phyloP scores from a whole-genome alignment of 1,284 basidiomycete genomes.

The Rhodotorula glutinis region DNA sequence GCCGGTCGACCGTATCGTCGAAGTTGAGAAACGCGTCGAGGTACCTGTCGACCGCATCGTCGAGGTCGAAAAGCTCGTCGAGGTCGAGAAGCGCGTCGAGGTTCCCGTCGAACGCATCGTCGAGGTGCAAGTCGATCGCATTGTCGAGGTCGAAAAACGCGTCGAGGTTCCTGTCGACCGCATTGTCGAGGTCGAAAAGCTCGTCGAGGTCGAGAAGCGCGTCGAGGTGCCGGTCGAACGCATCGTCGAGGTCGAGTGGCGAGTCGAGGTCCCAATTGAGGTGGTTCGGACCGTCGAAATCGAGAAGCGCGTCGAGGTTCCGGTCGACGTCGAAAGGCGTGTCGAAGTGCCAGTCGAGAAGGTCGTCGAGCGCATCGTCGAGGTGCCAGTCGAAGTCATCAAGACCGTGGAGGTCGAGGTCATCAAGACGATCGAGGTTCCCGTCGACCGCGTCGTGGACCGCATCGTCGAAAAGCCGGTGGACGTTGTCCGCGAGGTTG shows the following conservation, averaged over 20 bases:
- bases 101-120: neutral
- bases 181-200: neutral
- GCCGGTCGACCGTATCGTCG: conserved; percentile 22
- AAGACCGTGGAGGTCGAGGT: conserved; percentile 8
- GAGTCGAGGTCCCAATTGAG: conserved; percentile 9
- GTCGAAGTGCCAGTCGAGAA: conserved; percentile 3
- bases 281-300: conserved; percentile 21
- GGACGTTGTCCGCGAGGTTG: conserved; percentile 6
- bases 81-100: conserved; percentile 26
- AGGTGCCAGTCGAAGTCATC: conserved; percentile 53
- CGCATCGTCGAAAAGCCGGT: neutral
- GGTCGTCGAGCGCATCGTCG: neutral
- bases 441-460: conserved; percentile 5
- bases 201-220: conserved; percentile 3
- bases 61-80: conserved; percentile 35
- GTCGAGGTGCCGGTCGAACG: conserved; percentile 17
- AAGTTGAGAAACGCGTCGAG: conserved; percentile 12
- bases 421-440: conserved; percentile 42
- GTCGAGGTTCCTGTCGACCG: conserved; percentile 8
- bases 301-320: conserved; percentile 23
- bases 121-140: conserved; percentile 53
- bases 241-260: conserved; percentile 8
- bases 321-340: conserved; percentile 19
- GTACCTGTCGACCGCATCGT: conserved; percentile 21
- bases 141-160: neutral